Conservation (phyloP, 78 protist genomes). For the Tieghemostelium lacteum region DNA sequence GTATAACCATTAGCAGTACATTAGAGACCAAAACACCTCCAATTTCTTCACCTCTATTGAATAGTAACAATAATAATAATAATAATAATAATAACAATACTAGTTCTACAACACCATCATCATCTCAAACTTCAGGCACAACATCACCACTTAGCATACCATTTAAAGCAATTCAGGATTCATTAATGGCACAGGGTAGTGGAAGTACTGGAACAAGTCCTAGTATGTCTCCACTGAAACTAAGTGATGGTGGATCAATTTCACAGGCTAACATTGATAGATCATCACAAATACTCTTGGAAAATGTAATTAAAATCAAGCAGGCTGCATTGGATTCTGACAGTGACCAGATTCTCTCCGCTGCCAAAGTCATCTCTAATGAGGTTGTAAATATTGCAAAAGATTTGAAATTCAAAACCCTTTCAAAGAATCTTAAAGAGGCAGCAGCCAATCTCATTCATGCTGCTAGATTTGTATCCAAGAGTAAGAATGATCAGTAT, state of each 20-base stretch:
- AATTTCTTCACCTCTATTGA: neutral
- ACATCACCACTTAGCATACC: neutral
- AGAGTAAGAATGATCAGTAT: slow-evolving; percentile 56
- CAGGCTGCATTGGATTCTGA: slow-evolving; percentile 40
- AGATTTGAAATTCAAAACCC: slow-evolving; percentile 1
- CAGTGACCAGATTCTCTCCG: neutral
- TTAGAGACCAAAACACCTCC: neutral
- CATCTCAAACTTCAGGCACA: neutral
- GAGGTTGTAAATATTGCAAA: slow-evolving; percentile 32
- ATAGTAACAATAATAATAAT: neutral
- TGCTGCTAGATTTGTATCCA: slow-evolving; percentile 9
- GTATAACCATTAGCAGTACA: neutral
- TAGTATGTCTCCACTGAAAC: neutral
- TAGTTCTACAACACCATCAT: neutral
- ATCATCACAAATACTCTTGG: neutral
- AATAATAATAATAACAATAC: neutral
- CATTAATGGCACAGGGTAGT: neutral
- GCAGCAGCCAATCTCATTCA: slow-evolving; percentile 14
- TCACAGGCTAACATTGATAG: neutral
- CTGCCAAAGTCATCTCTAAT: slow-evolving; percentile 47
- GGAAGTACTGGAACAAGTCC: neutral
- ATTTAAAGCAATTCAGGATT: neutral
- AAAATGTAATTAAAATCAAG: slow-evolving; percentile 21
- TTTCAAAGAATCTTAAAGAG: slow-evolving; percentile 8
- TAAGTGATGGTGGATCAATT: neutral